Base-by-base conservation (phyloP, 768 basidiomycete genomes). In the Boletus reticuloceps region DNA sequence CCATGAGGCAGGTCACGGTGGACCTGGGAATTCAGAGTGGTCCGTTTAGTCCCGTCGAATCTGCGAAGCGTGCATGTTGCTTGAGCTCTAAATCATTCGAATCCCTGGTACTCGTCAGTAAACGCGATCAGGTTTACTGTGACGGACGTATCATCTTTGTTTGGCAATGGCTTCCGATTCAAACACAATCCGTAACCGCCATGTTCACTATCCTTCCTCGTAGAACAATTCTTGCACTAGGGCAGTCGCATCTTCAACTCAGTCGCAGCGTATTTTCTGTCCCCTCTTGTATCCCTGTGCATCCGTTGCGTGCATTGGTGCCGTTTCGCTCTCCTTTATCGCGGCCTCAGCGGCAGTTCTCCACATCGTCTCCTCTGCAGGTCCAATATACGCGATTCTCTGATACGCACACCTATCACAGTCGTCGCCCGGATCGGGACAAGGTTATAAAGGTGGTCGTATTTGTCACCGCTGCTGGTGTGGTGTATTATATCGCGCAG, bases 321-420 rank as follows among this genome's bases (percentile, higher is more conserved):
- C 19, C 39, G 36, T 29, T 47, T 41, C 42, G 47, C 11, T 45
- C 53, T 37, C 44, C 52, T 22, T 22, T 37, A 1, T 29, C 41
- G 11, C 49, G 47, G 11, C 55, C 41, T 42, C 57, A 51, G 36
- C 62, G 62, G 4, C 58, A 53, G 29, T 61, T 71, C 38, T 64
- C 69, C 8, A 42, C 59, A 36, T 62, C 67, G 7, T 36, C 64
- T 34, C 64, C 42, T 36, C 47, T 14, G 13, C 61, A 48, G 36
- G 62, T 34, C 29, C 69, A 71, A 41, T 71, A 71, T 9, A 68
- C 51, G 14, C 65, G 69, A 14, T 71, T 72, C 47, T 50, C 71
- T 2, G 36, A 62, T 34, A 36, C 39, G 8, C 29, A 56, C 34
- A 42, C 47, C 3, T 49, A 65, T 34, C 13, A 36, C 9, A 16